Percentiles rank a stretch among this genome's conserved stretches.
Evolutionary conservation across 2,329 filamentous ascomycete species (phyloP).

Genomic region (Simplicillium aogashimaense): DNA sequence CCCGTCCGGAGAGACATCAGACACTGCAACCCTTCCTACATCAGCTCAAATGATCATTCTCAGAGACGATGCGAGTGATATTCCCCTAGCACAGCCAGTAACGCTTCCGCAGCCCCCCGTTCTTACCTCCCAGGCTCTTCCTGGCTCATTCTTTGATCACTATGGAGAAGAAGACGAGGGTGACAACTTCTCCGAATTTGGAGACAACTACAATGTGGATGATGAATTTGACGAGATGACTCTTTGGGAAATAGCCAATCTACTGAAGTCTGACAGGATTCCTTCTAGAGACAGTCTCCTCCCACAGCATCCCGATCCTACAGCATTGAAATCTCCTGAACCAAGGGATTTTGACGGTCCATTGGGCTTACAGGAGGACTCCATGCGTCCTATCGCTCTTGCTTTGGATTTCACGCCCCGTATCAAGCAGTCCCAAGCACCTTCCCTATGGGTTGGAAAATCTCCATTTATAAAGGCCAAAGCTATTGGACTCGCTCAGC

Average conservation of each 20-base stretch:
- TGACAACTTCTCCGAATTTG: constrained; percentile 21
- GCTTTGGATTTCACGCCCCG: too few relatives aligned
- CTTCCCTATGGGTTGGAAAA: too few relatives aligned
- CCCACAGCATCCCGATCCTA: constrained; percentile 13
- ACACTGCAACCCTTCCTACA: constrained; percentile 36
- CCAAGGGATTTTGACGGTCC: constrained; percentile 18
- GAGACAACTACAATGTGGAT: constrained; percentile 22
- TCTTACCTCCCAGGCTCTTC: constrained; percentile 24
- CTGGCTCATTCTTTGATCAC: constrained; percentile 49
- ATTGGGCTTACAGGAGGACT: constrained; percentile 8
- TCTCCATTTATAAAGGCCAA: constrained; percentile 5
- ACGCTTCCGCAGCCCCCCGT: constrained; percentile 4
- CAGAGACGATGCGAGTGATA: constrained; percentile 40
- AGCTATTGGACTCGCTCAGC: constrained; percentile 21
- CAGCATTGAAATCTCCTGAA: constrained; percentile 6
- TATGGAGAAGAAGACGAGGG: constrained; percentile 43
- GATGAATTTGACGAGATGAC: constrained; percentile 52
- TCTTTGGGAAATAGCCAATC: constrained; percentile 53
- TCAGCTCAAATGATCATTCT: constrained; percentile 28
- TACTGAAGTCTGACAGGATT: constrained; percentile 41
- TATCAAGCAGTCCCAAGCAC: background rate
- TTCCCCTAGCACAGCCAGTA: constrained; percentile 1
- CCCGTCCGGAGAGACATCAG: constrained; percentile 55
- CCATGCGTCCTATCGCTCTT: too few relatives aligned
- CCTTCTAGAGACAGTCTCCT: constrained; percentile 43